Evolutionary conservation across 805 yeast genomes (phyloP).

Genomic region (Isabelozyma heimii): DNA sequence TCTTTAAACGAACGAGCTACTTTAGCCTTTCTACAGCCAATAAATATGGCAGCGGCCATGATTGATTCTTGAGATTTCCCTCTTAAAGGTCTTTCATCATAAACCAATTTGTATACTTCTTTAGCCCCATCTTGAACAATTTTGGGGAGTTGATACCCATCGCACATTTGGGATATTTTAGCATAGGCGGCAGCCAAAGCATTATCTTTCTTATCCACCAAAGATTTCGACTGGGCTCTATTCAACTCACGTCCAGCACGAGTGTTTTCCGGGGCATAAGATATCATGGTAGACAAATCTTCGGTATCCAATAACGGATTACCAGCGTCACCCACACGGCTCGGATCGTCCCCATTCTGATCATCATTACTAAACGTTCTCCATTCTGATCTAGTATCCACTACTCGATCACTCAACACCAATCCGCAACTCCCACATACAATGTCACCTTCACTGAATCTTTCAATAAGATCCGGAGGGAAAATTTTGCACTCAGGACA

Average conservation of each 20-base stretch:
- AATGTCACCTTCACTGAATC: conserved; percentile 96
- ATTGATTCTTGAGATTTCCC: conserved; percentile 92
- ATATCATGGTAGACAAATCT: conserved; percentile 88
- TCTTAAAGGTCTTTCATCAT: conserved; percentile 79
- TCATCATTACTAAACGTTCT: conserved; percentile 97
- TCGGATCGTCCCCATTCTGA: conserved; percentile 96
- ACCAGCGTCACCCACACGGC: conserved; percentile 98
- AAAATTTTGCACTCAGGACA: conserved; percentile 96
- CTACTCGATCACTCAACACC: conserved; percentile 86
- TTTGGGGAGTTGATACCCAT: conserved; percentile 90
- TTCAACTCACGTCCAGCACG: conserved; percentile 84
- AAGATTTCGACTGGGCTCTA: conserved; percentile 82
- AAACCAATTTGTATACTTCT: conserved; percentile 88
- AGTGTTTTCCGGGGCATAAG: conserved; percentile 82
- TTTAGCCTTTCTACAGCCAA: conserved; percentile 91
- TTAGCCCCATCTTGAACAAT: conserved; percentile 97
- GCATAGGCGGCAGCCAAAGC: conserved; percentile 87
- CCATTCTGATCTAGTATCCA: conserved; percentile 97
- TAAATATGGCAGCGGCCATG: conserved; percentile 93
- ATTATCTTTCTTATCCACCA: conserved; percentile 84
- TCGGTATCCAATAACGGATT: conserved; percentile 90
- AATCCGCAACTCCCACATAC: conserved; percentile 98
- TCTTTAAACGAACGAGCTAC: conserved; percentile 95
- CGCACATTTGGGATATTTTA: conserved; percentile 92
- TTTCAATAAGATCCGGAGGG: conserved; percentile 93